phyloP scores from a whole-genome alignment of 108 stramenopile species.

The Conticribra guillardii region DNA sequence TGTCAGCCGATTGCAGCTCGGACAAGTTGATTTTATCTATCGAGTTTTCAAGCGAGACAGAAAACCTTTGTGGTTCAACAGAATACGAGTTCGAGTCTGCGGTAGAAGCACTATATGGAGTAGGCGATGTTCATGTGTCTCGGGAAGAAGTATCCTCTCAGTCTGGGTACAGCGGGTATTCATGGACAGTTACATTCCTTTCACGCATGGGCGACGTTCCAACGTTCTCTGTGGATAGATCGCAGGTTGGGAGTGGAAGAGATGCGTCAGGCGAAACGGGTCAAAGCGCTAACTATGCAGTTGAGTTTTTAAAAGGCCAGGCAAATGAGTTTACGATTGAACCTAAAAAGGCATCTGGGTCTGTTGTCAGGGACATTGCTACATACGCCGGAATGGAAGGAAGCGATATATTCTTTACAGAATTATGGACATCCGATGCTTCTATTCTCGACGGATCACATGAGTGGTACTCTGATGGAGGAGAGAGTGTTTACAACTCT shows the following conservation, averaged over 20 bases:
- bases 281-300: constrained; percentile 26
- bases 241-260: constrained; percentile 43
- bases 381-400: constrained; percentile 67
- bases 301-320: constrained; percentile 71
- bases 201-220: constrained; percentile 69
- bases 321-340: constrained; percentile 84
- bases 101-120: constrained; percentile 28
- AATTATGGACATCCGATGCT: constrained; percentile 63
- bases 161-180: constrained; percentile 45
- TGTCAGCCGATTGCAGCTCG: constrained; percentile 33
- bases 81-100: constrained; percentile 39
- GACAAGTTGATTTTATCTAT: constrained; percentile 42
- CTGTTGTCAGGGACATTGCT: constrained; percentile 63
- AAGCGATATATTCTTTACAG: constrained; percentile 80
- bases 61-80: constrained; percentile 55
- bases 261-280: constrained; percentile 48
- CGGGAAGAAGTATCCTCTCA: constrained; percentile 37
- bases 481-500: constrained; percentile 62
- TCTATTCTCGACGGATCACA: constrained; percentile 49
- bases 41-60: constrained; percentile 31
- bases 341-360: constrained; percentile 79
- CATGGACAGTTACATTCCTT: constrained; percentile 76
- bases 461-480: constrained; percentile 55
- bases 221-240: constrained; percentile 35
- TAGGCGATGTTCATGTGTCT: constrained; percentile 65